Percentiles rank a stretch among this genome's conserved stretches.
These are phyloP conservation scores for Helicostylum pulchrum DNA, from an alignment of 192 early-diverging fungal species.

Conservation along the genomic window DNA sequence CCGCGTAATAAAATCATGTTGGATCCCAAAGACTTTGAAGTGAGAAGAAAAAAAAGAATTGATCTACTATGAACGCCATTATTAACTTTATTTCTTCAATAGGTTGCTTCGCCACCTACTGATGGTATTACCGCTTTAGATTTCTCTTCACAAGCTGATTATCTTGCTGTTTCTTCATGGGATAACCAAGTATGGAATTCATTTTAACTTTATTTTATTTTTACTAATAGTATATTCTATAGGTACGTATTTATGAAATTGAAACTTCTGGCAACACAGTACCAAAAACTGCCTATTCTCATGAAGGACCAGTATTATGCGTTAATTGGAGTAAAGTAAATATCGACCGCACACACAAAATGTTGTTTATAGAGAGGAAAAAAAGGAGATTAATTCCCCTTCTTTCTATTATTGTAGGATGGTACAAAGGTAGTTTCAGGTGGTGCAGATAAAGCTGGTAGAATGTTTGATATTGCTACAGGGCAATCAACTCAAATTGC, in stretches of 20 bases:
- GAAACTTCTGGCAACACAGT: constrained; percentile 68
- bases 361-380: background rate
- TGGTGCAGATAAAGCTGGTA: constrained; percentile 85
- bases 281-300: constrained; percentile 77
- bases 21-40: constrained; percentile 33
- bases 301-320: constrained; percentile 81
- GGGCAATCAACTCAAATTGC: constrained; percentile 82
- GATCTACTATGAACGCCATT: background rate
- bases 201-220: background rate
- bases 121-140: constrained; percentile 77
- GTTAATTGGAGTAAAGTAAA: constrained; percentile 81
- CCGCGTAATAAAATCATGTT: constrained; percentile 4
- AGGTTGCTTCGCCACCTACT: constrained; percentile 63
- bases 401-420: constrained; percentile 54
- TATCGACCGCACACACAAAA: background rate
- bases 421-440: constrained; percentile 87
- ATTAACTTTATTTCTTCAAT: background rate
- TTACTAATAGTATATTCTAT: constrained; percentile 1
- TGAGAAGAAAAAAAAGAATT: background rate
- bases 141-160: constrained; percentile 81
- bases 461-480: constrained; percentile 80
- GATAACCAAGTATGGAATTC: constrained; percentile 64
- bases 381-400: background rate
- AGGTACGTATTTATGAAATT: constrained; percentile 94
- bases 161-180: constrained; percentile 87